phyloP scores from a whole-genome alignment of 495 filamentous ascomycete genomes.

The Sordaria brevicollis region DNA sequence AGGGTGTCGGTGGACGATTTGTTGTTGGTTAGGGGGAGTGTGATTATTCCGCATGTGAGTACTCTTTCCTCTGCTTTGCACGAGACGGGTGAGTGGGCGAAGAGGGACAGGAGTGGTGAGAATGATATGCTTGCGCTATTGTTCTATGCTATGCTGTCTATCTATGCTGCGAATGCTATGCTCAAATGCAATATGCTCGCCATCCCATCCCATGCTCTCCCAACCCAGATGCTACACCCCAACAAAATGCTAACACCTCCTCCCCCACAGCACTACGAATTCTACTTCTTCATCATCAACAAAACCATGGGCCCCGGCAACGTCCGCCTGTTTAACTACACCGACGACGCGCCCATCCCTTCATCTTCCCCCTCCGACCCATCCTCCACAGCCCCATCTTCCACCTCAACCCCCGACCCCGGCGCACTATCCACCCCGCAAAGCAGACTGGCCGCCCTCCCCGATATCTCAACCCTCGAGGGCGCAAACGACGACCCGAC shows the following conservation, averaged over 20 bases:
- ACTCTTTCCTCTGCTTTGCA: not conserved
- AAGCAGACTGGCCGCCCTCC: conserved; percentile 18
- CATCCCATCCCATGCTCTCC: not conserved
- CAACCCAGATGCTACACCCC: too few species aligned
- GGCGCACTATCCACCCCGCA: conserved; percentile 19
- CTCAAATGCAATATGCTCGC: not conserved
- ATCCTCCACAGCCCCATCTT: not conserved
- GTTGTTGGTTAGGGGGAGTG: conserved; percentile 81
- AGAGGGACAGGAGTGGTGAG: not conserved
- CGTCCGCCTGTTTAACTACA: conserved; percentile 68
- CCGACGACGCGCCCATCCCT: conserved; percentile 39
- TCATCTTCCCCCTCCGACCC: not conserved
- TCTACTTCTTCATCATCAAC: conserved; percentile 95
- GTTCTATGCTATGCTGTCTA: not conserved
- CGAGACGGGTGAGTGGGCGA: too few species aligned
- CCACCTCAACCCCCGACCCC: conserved; percentile 33
- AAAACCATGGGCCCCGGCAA: conserved; percentile 60
- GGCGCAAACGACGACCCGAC: conserved; percentile 69
- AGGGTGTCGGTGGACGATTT: conserved; percentile 95
- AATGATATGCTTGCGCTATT: not conserved
- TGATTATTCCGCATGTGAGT: conserved; percentile 92
- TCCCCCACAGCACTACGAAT: conserved; percentile 70
- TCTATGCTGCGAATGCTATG: not conserved
- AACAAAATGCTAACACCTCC: conserved; percentile 8
- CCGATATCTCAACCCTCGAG: conserved; percentile 45